Evolutionary conservation across 495 filamentous ascomycete genomes (phyloP).

Genomic region (Entonaema liquescens): DNA sequence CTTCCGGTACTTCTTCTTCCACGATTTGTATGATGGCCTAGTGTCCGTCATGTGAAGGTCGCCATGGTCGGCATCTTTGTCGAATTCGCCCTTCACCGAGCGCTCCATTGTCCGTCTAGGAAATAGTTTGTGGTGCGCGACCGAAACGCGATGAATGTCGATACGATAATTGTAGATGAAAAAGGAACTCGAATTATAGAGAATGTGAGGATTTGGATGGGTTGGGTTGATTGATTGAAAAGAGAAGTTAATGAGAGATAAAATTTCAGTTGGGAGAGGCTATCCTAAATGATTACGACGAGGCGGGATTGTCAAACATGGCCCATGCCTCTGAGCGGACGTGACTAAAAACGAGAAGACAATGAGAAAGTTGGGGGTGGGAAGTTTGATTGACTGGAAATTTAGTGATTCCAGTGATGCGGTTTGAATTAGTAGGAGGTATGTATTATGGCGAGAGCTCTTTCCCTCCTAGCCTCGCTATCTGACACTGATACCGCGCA

Average conservation of each 20-base stretch:
- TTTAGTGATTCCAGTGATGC: slow-evolving; percentile 5
- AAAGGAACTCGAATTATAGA: slow-evolving; percentile 5
- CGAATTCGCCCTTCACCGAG: slow-evolving; percentile 38
- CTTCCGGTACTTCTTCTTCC: slow-evolving; percentile 95
- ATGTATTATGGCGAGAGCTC: neutral
- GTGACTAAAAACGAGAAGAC: slow-evolving; percentile 14
- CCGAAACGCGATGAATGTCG: neutral
- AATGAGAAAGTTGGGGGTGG: slow-evolving; percentile 1
- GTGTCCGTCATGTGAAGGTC: slow-evolving; percentile 49
- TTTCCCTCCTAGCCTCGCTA: slow-evolving; percentile 5
- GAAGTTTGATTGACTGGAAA: neutral
- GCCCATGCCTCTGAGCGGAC: neutral
- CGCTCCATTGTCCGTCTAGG: slow-evolving; percentile 27
- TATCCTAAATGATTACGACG: slow-evolving; percentile 14
- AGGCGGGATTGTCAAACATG: slow-evolving; percentile 20
- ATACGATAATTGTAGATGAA: neutral
- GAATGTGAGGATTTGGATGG: neutral
- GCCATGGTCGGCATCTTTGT: slow-evolving; percentile 41
- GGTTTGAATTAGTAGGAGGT: neutral
- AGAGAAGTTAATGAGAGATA: slow-evolving; percentile 7
- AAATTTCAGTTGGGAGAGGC: neutral
- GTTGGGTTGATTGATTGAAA: neutral
- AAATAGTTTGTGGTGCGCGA: neutral
- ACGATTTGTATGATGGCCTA: slow-evolving; percentile 54
- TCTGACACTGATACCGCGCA: slow-evolving; percentile 20